phyloP scores from a whole-genome alignment of 106 monocot species.

The Phalaenopsis aphrodite region DNA sequence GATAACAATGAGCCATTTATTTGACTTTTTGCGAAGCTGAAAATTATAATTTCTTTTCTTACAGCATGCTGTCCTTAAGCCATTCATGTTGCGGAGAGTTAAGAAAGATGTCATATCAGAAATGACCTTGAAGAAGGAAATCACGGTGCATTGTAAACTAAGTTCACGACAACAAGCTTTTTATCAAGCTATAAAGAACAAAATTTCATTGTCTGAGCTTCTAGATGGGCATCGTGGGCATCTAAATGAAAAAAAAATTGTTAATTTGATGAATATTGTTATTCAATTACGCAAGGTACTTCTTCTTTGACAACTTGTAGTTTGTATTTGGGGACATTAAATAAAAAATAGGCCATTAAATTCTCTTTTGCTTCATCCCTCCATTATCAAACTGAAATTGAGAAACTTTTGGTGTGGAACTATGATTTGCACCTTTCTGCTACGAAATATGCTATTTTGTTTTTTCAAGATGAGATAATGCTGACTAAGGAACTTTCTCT shows the following conservation, averaged over 20 bases:
- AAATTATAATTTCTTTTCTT: background rate
- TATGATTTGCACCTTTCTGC: background rate
- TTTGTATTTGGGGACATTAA: background rate
- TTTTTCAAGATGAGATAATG: background rate
- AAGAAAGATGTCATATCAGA: conserved; percentile 98
- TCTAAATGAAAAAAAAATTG: conserved; percentile 82
- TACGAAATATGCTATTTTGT: background rate
- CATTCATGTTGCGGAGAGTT: conserved; percentile 92
- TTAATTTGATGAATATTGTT: conserved; percentile 98
- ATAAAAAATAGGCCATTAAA: background rate
- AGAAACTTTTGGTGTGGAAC: background rate
- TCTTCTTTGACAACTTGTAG: background rate
- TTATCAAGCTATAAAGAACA: conserved; percentile 98
- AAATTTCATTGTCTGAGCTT: conserved; percentile 88
- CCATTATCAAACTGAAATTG: background rate
- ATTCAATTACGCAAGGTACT: conserved; percentile 90
- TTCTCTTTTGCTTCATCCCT: background rate
- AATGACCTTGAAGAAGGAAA: conserved; percentile 92
- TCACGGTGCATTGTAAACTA: conserved; percentile 87
- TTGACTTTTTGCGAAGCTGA: background rate
- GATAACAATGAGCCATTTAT: background rate
- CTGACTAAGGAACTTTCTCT: background rate
- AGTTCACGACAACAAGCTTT: conserved; percentile 96
- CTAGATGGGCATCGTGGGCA: conserved; percentile 73
- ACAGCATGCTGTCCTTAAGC: conserved; percentile 96